These are phyloP conservation scores for Tylopilus balloui DNA, from an alignment of 768 basidiomycete genomes.

Conservation along the genomic window DNA sequence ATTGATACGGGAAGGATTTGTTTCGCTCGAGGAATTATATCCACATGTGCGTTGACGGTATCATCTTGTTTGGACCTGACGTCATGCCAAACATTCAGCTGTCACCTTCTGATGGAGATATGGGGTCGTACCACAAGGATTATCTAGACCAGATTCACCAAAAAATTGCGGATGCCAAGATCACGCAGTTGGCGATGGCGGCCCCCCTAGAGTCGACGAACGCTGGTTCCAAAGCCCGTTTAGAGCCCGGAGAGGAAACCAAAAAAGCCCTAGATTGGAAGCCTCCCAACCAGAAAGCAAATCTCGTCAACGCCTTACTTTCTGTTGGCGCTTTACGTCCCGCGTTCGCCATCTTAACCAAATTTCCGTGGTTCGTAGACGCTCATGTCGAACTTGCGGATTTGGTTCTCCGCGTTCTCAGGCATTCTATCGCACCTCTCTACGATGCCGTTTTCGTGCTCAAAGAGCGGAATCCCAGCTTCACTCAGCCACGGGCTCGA, in stretches of 20 bases:
- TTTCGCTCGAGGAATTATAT: conserved; percentile 84
- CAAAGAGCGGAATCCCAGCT: conserved; percentile 61
- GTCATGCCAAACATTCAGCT: conserved; percentile 43
- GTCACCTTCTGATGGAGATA: conserved; percentile 68
- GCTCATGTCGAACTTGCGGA: conserved; percentile 82
- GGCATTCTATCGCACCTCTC: conserved; percentile 62
- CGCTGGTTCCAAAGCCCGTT: conserved; percentile 37
- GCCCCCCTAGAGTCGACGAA: conserved; percentile 64
- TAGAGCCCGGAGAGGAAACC: conserved; percentile 35
- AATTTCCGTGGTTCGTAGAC: conserved; percentile 82
- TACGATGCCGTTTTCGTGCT: conserved; percentile 49
- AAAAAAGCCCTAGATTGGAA: conserved; percentile 37
- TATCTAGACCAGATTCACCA: conserved; percentile 60
- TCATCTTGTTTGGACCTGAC: neutral
- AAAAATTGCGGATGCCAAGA: conserved; percentile 64
- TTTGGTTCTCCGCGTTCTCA: conserved; percentile 72
- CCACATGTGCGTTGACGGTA: conserved; percentile 64
- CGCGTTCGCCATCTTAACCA: conserved; percentile 71
- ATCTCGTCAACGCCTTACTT: conserved; percentile 74
- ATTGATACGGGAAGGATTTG: conserved; percentile 84
- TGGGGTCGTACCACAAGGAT: conserved; percentile 62
- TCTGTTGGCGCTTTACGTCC: conserved; percentile 80
- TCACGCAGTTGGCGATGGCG: conserved; percentile 79
- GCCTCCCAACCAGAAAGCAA: conserved; percentile 72
- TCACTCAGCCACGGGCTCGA: conserved; percentile 57